Evolutionary conservation across 768 basidiomycete species (phyloP).

Genomic region (Auriscalpium vulgare): DNA sequence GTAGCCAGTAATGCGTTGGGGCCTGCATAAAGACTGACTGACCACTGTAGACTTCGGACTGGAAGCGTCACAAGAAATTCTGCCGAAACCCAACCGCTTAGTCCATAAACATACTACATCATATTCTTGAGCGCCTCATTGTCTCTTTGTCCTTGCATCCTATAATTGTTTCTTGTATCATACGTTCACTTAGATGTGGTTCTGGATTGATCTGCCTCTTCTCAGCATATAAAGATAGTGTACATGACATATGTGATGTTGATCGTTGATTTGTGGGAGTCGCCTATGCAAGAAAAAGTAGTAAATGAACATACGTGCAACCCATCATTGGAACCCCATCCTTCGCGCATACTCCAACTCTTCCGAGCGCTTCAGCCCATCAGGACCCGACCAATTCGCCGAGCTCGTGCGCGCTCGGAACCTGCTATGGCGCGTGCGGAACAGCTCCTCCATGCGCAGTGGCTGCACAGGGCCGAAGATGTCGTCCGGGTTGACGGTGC

Average conservation of each 20-base stretch:
- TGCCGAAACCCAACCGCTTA: conserved; percentile 9
- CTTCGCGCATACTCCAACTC: conserved; percentile 79
- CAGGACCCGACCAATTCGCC: conserved; percentile 94
- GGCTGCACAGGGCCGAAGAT: conserved; percentile 88
- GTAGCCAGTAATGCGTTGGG: not conserved
- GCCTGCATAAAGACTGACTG: not conserved
- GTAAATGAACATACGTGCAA: not conserved
- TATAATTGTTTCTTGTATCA: too few relatives aligned
- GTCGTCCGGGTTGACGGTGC: conserved; percentile 81
- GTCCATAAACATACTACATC: too few relatives aligned
- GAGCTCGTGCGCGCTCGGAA: conserved; percentile 90
- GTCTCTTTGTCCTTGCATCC: too few relatives aligned
- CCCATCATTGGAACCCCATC: conserved; percentile 68
- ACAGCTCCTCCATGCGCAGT: conserved; percentile 89
- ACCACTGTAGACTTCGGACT: conserved; percentile 17
- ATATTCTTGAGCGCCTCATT: too few relatives aligned
- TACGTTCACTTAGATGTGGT: too few relatives aligned
- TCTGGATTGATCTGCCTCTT: too few relatives aligned
- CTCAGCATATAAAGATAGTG: not conserved
- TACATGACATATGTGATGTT: not conserved
- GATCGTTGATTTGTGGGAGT: not conserved
- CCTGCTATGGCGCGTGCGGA: conserved; percentile 66
- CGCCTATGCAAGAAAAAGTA: not conserved
- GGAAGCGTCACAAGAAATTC: conserved; percentile 25
- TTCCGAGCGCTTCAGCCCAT: conserved; percentile 77